A percentile compares a stretch with the other conserved stretches of the same genome.
phyloP scores from a whole-genome alignment of 768 basidiomycete genomes.

The Lentinus tigrinus region DNA sequence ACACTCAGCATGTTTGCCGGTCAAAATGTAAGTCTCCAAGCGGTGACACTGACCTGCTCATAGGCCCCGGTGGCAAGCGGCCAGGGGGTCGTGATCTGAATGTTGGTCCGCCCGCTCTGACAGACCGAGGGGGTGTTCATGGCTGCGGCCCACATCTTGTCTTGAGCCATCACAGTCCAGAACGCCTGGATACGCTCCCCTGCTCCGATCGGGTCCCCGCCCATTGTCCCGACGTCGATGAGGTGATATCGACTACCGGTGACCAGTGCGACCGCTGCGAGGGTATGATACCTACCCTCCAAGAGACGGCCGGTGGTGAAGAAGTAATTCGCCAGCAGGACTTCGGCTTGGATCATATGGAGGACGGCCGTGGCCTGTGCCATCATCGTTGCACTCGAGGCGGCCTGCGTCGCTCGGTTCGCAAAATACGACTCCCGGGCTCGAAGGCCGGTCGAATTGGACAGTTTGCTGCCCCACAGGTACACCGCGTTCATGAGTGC shows the following conservation, averaged over 20 bases:
- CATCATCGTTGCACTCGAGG: not conserved
- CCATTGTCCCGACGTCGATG: conserved; percentile 11
- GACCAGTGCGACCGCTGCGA: conserved; percentile 30
- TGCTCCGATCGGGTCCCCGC: conserved; percentile 18
- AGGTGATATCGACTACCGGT: conserved; percentile 30
- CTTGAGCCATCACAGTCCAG: conserved; percentile 26
- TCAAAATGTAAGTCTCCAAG: not conserved
- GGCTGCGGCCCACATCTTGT: conserved; percentile 24
- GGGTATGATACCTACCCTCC: conserved; percentile 31
- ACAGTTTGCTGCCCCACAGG: conserved; percentile 36
- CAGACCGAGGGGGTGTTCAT: conserved; percentile 19
- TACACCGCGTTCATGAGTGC: conserved; percentile 44
- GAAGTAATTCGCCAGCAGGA: conserved; percentile 32
- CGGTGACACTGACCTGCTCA: conserved; percentile 14
- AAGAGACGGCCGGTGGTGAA: conserved; percentile 26
- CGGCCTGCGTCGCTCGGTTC: conserved; percentile 9
- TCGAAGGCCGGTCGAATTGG: conserved; percentile 21
- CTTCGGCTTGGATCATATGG: conserved; percentile 31
- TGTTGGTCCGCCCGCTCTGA: conserved; percentile 7
- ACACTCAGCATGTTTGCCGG: not conserved
- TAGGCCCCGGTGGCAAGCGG: conserved; percentile 23
- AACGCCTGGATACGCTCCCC: conserved; percentile 29
- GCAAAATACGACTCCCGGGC: conserved; percentile 26
- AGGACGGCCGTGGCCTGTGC: conserved; percentile 30
- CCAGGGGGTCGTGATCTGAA: conserved; percentile 26